Percentiles rank a stretch among this genome's conserved stretches.
These are phyloP conservation scores for Pseudoneurospora amorphoporcata DNA, from an alignment of 495 filamentous ascomycete species.

Conservation along the genomic window DNA sequence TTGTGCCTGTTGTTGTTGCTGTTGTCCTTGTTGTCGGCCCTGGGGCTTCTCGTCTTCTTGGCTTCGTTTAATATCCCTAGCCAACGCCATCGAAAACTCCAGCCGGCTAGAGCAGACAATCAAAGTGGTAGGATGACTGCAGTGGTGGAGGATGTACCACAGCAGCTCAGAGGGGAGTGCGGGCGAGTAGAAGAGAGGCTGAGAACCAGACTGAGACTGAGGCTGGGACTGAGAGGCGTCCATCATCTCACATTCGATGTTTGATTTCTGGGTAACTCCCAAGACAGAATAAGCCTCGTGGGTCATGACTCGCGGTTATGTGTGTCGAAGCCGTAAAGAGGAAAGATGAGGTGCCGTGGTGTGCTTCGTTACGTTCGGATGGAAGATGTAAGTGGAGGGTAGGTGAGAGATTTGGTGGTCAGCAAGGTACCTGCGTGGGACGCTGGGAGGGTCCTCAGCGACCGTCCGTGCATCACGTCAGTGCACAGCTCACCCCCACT, in stretches of 20 bases:
- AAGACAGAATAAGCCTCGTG: background rate
- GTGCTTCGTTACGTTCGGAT: background rate
- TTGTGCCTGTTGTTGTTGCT: background rate
- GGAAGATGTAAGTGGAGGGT: background rate
- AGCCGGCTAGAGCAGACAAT: conserved; percentile 59
- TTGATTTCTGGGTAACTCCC: background rate
- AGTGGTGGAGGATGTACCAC: conserved; percentile 47
- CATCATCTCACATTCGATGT: background rate
- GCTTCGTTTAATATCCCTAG: conserved; percentile 17
- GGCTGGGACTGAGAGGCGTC: background rate
- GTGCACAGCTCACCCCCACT: background rate
- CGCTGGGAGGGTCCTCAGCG: background rate
- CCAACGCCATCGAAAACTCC: conserved; percentile 46
- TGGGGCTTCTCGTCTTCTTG: background rate
- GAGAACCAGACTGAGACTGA: background rate
- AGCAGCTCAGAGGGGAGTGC: conserved; percentile 51
- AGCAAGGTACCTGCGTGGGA: background rate
- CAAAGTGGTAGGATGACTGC: conserved; percentile 46
- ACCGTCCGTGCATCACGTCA: background rate
- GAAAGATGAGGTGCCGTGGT: background rate
- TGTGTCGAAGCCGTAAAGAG: background rate
- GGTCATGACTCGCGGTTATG: background rate
- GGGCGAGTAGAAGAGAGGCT: conserved; percentile 39
- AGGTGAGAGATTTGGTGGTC: background rate
- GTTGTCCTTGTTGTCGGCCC: background rate